Evolutionary conservation across 2,329 filamentous ascomycete genomes (phyloP).

Genomic region (Paraphoma chrysanthemicola): DNA sequence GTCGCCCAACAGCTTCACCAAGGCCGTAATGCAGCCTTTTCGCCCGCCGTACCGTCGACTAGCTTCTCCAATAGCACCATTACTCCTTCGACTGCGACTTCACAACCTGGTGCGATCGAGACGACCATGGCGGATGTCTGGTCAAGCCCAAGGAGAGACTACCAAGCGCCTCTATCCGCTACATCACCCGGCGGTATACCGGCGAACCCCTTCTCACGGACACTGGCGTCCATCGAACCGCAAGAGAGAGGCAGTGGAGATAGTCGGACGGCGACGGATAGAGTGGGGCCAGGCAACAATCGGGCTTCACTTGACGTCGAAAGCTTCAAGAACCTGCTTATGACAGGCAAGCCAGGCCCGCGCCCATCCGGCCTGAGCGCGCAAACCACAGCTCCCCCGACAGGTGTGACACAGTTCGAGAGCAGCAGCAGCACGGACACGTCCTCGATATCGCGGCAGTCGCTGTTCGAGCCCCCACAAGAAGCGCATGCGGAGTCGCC

Average conservation of each 20-base stretch:
- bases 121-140: constrained; percentile 30
- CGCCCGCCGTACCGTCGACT: constrained; percentile 21
- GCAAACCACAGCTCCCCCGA: constrained; percentile 30
- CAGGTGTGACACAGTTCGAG: constrained; percentile 37
- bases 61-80: constrained; percentile 27
- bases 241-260: constrained; percentile 30
- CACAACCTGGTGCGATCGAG: constrained; percentile 32
- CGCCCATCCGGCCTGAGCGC: constrained; percentile 33
- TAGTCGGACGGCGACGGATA: constrained; percentile 37
- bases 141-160: constrained; percentile 27
- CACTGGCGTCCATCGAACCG: constrained; percentile 47
- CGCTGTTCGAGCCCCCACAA: constrained; percentile 61
- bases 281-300: constrained; percentile 26
- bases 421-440: constrained; percentile 65
- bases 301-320: constrained; percentile 72
- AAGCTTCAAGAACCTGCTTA: constrained; percentile 75
- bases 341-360: constrained; percentile 70
- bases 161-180: constrained; percentile 18
- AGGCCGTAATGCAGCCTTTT: constrained; percentile 22
- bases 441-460: constrained; percentile 66
- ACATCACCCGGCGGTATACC: constrained; percentile 30
- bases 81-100: constrained; percentile 16
- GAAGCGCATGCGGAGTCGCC: constrained; percentile 59
- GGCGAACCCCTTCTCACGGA: constrained; percentile 47
- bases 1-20: constrained; percentile 22